A percentile compares a stretch with the other conserved stretches of the same genome.
Evolutionary conservation across 164 flowering plant species (phyloP).

Genomic region (Vitis rupestris): DNA sequence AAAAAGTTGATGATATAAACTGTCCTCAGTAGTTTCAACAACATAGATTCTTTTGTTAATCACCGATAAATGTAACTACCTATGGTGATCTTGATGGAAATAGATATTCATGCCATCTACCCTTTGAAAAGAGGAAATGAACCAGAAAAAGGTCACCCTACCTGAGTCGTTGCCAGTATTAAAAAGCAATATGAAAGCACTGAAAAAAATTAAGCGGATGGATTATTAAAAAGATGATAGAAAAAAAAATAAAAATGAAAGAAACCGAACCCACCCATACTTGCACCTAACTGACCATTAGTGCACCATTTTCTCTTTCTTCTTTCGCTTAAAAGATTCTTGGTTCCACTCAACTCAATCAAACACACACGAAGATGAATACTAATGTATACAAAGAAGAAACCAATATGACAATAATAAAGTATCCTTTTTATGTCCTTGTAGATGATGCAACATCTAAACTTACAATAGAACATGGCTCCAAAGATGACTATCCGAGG

Average conservation of each 20-base stretch:
- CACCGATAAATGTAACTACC: too few relatives aligned
- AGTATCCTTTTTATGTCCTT: not conserved
- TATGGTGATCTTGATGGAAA: too few relatives aligned
- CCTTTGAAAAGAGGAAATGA: too few relatives aligned
- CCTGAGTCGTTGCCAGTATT: not conserved
- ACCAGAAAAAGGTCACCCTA: not conserved
- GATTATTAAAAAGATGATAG: not conserved
- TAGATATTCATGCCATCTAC: too few relatives aligned
- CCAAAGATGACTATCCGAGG: slow-evolving; percentile 48
- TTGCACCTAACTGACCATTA: slow-evolving; percentile 7
- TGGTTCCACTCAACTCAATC: slow-evolving; percentile 4
- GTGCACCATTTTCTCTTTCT: not conserved
- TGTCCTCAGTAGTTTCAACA: not conserved
- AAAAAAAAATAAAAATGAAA: not conserved
- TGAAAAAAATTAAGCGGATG: not conserved
- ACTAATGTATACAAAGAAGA: not conserved
- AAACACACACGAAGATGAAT: not conserved
- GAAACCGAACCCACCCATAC: not conserved
- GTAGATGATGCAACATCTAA: not conserved
- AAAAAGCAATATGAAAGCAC: not conserved
- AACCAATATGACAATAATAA: too few relatives aligned
- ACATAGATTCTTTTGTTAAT: not conserved
- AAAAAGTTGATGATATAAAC: too few relatives aligned
- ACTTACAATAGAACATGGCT: slow-evolving; percentile 57
- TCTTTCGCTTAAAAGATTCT: slow-evolving; percentile 6